These are phyloP conservation scores for Penicillium salamii DNA, from an alignment of 495 filamentous ascomycete genomes.

Conservation along the genomic window DNA sequence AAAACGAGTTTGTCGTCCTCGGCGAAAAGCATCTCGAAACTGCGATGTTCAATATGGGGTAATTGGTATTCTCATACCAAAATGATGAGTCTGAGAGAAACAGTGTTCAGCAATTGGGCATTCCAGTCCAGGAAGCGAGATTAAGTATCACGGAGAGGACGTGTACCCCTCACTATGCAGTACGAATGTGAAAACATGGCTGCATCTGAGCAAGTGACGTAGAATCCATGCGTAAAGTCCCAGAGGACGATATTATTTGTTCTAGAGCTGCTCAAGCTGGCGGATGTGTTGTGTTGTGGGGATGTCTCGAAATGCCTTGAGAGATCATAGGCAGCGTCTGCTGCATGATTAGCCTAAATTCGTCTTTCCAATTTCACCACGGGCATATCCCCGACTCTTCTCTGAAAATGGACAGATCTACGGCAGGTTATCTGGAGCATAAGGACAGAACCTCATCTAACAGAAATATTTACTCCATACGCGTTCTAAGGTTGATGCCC, in stretches of 20 bases:
- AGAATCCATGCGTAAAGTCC: not conserved
- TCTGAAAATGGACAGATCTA: not conserved
- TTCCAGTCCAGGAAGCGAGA: not conserved
- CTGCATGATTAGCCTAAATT: conserved; percentile 5
- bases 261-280: not conserved
- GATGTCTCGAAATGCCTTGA: conserved; percentile 2
- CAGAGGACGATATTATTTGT: not conserved
- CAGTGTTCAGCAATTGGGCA: not conserved
- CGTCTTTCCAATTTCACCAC: not conserved
- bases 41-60: not conserved
- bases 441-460: no score
- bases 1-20: conserved; percentile 42
- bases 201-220: not conserved
- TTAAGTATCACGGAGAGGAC: not conserved
- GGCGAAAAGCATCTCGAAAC: conserved; percentile 38
- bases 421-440: no score
- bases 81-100: not conserved
- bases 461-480: no score
- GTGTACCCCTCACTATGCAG: conserved; percentile 8
- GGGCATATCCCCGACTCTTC: not conserved
- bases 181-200: not conserved
- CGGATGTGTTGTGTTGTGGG: not conserved
- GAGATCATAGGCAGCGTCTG: conserved; percentile 3
- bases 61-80: not conserved
- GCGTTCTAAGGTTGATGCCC: no score